Evolutionary conservation across 208 protist genomes (phyloP).

Genomic region (Crithidia fasciculata): DNA sequence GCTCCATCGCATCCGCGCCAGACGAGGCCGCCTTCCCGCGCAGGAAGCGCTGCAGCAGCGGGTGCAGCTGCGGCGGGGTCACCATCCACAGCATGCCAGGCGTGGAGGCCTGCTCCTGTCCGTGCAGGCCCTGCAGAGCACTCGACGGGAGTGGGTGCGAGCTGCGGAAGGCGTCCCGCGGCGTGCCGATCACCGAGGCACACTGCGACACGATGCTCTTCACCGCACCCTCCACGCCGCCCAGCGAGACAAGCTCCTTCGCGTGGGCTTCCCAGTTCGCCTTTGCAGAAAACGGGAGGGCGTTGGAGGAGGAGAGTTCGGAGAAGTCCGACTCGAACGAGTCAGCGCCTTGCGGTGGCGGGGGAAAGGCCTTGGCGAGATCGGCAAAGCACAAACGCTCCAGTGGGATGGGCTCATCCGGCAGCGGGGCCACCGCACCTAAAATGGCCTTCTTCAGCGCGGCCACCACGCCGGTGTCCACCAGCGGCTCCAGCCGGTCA

Average conservation of each 20-base stretch:
- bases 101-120: constrained; percentile 86
- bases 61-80: constrained; percentile 77
- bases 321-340: constrained; percentile 88
- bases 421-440: constrained; percentile 27
- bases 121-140: constrained; percentile 60
- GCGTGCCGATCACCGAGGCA: constrained; percentile 65
- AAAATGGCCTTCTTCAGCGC: constrained; percentile 73
- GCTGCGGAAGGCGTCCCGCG: constrained; percentile 79
- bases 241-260: constrained; percentile 62
- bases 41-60: constrained; percentile 66
- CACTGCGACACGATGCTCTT: constrained; percentile 78
- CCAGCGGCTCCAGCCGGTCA: constrained; percentile 71
- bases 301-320: constrained; percentile 58
- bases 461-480: constrained; percentile 79
- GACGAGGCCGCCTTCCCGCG: constrained; percentile 71
- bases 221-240: constrained; percentile 69
- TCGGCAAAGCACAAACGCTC: constrained; percentile 91
- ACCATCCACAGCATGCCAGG: constrained; percentile 87
- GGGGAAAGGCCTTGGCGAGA: constrained; percentile 68
- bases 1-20: constrained; percentile 88
- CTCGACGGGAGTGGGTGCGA: constrained; percentile 66
- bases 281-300: constrained; percentile 54
- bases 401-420: constrained; percentile 17
- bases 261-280: constrained; percentile 75
- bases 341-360: constrained; percentile 64